Evolutionary conservation across 192 early-diverging fungal species (phyloP), one percentile per base, ranked within the genome.

Genomic region (Coemansia sp.): DNA sequence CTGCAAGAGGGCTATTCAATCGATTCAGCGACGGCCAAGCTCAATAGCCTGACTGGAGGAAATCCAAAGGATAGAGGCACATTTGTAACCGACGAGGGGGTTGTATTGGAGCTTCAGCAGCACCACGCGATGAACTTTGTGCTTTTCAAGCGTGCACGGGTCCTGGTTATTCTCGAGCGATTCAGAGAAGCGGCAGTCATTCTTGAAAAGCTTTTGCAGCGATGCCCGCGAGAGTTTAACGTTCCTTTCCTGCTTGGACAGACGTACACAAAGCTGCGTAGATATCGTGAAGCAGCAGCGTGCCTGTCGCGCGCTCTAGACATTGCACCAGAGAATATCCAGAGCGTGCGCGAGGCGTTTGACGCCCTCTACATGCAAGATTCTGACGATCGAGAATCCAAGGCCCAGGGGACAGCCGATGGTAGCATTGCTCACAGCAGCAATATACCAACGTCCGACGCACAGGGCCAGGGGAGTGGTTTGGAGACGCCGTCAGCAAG

Each of bases 71-170:
- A n/a, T 8, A 29, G 13, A 7, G 23, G 28, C 9, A 61, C 63
- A 0, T 10, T 60, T 37, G 40, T 52, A 4, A 31, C 51, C 10
- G 60, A 39, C 31, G 58, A 71, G n/a, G 63, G 45, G 5, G 60
- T 72, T 28, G 64, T 68, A 3, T 39, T 71, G 13, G 49, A 64
- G 18, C 60, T 64, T 48, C 64, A 34, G 13, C 21, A 64, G 18
- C 74, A 76, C 45, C 74, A 75, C 30, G 77, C 77, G 12, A 60
- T 71, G 68, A 74, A 69, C 58, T 77, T 92, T 31, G 89, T 89
- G 40, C 72, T 86, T 42, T 91, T 91, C 66, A 87, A 86, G 67
- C 84, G 84, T 25, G 93, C 95, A 8, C 84, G 86, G 13, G 66
- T 88, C 2, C 73, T 94, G 46, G 77, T 81, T 13, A 67, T 80